Conservation (phyloP, 208 protist genomes). For the Trypanosomatidae sp. region DNA sequence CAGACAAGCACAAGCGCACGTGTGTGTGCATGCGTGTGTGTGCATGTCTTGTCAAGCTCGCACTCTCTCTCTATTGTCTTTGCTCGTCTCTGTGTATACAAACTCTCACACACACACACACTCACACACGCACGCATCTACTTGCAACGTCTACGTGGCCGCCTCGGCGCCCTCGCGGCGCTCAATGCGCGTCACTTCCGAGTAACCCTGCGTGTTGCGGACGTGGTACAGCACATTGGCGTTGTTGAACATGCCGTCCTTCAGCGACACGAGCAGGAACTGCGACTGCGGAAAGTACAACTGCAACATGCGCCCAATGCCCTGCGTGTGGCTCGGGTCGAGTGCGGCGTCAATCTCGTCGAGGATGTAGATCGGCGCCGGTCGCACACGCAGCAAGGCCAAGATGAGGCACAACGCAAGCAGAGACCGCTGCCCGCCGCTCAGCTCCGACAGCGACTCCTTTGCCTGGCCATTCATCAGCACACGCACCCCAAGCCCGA, state of each 20-base stretch:
- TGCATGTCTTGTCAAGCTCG: no score
- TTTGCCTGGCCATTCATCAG: conserved; percentile 97
- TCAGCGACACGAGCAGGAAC: conserved; percentile 99
- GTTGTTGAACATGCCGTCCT: conserved; percentile 99
- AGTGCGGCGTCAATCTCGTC: conserved; percentile 99
- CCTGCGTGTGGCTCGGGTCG: conserved; percentile 98
- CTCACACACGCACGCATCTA: no score
- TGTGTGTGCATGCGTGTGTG: no score
- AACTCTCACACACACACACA: background rate
- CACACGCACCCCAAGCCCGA: conserved; percentile 92
- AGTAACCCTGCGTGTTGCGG: conserved; percentile 88
- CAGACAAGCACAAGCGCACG: no score
- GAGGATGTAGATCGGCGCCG: conserved; percentile 99
- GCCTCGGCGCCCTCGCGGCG: conserved; percentile 7
- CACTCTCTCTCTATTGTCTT: background rate
- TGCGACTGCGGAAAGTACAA: conserved; percentile 96
- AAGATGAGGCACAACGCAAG: conserved; percentile 99
- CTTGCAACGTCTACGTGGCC: background rate
- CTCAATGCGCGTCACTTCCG: conserved; percentile 61
- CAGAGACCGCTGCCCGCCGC: conserved; percentile 98
- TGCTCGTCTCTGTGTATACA: background rate
- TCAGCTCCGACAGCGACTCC: conserved; percentile 96
- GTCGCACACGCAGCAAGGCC: conserved; percentile 97
- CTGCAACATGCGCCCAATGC: conserved; percentile 97
- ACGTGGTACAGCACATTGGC: conserved; percentile 99